Base-by-base conservation (phyloP, 2,329 filamentous ascomycete genomes). In the Hymenoscyphus repandus region DNA sequence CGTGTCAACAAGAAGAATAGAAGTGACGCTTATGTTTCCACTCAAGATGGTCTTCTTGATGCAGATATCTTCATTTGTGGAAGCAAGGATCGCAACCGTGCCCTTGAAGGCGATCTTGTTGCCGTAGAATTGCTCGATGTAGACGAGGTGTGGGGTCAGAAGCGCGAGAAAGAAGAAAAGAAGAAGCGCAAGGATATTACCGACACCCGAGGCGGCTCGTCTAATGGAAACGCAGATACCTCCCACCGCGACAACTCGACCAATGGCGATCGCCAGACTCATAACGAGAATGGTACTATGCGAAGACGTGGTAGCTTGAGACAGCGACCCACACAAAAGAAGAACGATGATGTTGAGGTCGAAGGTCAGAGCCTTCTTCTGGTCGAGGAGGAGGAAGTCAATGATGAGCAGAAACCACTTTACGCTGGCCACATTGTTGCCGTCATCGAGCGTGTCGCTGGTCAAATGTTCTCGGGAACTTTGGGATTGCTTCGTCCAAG, bases 1-100 rank as follows among this genome's bases (percentile, higher is more conserved):
- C 88, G 93, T 54, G 93, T 99, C 59, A 99, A 99, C 81, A 99
- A 97, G 78, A 99, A 99, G 79, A 99, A 99, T 72, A 86, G 93
- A 57, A 97, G 92, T 63, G 93, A 99, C 70, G 93, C 93, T 27
- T 99, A 99, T 64, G 93, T 99, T 49, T 93, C 93, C 10, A 96
- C 90, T 11, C 84, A 87, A 54, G 93, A 99, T 67, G 83, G 83
- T 42, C 74, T 86, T 53, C 79, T 99, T 43, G 93, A 97, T 70
- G 92, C 93, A 39, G 93, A 99, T 68, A 99, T 99, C 66, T 99
- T 99, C 72, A 99, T 99, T 65, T 99, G 93, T 68, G 93, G 93
- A 68, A 97, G 92, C 78, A 99, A 99, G 71, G 93, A 99, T 69
- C 87, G 93, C 60, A 99, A 99, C 70, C 88, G 93, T 70, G 93